Conservation (phyloP, 768 basidiomycete species). For the Tephrocybe rancida region DNA sequence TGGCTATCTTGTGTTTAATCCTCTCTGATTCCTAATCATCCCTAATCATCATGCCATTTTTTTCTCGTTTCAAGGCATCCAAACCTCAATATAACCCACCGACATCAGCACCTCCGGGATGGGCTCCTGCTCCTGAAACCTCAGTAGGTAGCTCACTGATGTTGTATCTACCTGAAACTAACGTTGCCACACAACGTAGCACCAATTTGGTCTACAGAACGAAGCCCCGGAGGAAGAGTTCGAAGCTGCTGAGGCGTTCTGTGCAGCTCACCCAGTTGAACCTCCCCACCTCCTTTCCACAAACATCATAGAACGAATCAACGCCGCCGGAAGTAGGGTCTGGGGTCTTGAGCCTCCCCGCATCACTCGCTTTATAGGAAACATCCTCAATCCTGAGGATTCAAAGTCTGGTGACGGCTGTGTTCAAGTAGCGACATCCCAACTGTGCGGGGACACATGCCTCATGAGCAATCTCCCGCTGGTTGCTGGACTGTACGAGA, state of each 20-base stretch:
- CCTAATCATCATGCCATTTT: slow-evolving; percentile 9
- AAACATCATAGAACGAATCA: slow-evolving; percentile 52
- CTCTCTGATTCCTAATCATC: background rate
- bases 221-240: slow-evolving; percentile 64
- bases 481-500: slow-evolving; percentile 60
- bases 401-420: slow-evolving; percentile 31
- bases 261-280: slow-evolving; percentile 38
- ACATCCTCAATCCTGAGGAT: slow-evolving; percentile 37
- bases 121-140: slow-evolving; percentile 61
- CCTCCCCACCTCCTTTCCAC: slow-evolving; percentile 53
- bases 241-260: slow-evolving; percentile 53
- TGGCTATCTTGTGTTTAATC: too few species aligned
- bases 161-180: background rate
- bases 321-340: slow-evolving; percentile 43
- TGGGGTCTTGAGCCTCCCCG: slow-evolving; percentile 54
- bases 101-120: slow-evolving; percentile 44
- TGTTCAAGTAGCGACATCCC: slow-evolving; percentile 42
- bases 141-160: slow-evolving; percentile 29
- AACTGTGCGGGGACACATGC: slow-evolving; percentile 49
- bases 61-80: too few species aligned
- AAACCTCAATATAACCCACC: background rate
- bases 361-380: slow-evolving; percentile 46
- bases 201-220: slow-evolving; percentile 48
- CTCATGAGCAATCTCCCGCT: slow-evolving; percentile 64
- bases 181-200: slow-evolving; percentile 24